Evolutionary conservation across 148 eudicot species (phyloP), one percentile per base, ranked within the genome.

Genomic region (Tetragonia tetragonoides): DNA sequence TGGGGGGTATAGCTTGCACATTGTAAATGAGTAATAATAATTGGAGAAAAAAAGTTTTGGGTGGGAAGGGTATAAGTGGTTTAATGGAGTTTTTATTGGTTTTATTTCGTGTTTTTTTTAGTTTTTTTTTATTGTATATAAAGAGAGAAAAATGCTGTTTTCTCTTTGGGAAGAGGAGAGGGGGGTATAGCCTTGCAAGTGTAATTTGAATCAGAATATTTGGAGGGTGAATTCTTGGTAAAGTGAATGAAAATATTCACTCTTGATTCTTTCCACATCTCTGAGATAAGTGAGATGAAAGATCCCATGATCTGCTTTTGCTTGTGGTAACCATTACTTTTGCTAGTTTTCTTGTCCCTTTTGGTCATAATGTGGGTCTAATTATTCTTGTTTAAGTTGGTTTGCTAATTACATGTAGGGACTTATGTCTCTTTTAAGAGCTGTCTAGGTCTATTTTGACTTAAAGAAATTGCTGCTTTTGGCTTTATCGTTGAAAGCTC

Each of bases 241-340:
- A 73, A 78, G 77, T 81, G 77, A 67, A 77, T 82, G 77, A 77
- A 70, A 74, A 77, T 78, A 68, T 82, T 82, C 84, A 74, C 81
- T 68, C 74, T 74, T 66, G 66, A 78, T 82, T 78, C 75, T 77
- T 82, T 82, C 81, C 78, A 49, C 63, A 77, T 65, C 37, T 65
- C 54, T 34, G 34, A 28, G 34, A 24, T 21, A 24, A 18, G 24
- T 76, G 23, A 24, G 53, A 28, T 66, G 51, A 57, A 7, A 59
- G 23, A 20, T 17, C 59, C 6, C 62, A 46, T 46, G 49, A 46
- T 46, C 49, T 46, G 34, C 34, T 10, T 46, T 46, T 46, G 49
- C 6, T 46, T 46, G 10, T 46, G 49, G 49, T 46, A 5, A 5
- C 49, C 49, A 46, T 46, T 10, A 0, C 10, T 46, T 46, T 46